phyloP scores from a whole-genome alignment of 768 basidiomycete genomes.

The Strobilomyces echinocephalus region DNA sequence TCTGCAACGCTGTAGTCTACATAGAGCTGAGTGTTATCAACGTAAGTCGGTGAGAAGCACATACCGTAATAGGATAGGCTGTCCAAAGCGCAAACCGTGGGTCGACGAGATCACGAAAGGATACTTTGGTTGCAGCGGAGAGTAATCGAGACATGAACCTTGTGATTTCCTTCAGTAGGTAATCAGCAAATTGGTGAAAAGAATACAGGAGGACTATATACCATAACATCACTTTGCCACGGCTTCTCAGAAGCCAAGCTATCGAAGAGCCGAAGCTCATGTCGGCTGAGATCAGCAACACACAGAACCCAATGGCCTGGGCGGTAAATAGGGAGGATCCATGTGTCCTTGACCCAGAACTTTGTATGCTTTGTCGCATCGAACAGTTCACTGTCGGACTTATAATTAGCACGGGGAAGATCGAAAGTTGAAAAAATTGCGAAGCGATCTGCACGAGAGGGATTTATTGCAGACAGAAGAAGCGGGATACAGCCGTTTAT shows the following conservation, averaged over 20 bases:
- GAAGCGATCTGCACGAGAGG: neutral
- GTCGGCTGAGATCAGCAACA: neutral
- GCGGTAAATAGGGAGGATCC: neutral
- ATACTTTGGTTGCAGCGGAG: neutral
- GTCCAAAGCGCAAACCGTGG: neutral
- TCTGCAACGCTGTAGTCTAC: too few relatives aligned
- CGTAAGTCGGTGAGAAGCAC: neutral
- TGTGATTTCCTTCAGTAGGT: neutral
- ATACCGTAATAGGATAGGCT: neutral
- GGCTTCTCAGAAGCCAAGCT: neutral
- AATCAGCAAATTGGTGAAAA: neutral
- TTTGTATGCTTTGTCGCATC: neutral
- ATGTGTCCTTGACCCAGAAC: slow-evolving; percentile 27
- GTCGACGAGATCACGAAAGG: neutral
- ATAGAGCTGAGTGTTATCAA: too few relatives aligned
- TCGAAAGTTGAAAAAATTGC: neutral
- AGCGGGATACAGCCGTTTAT: neutral
- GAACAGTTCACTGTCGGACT: neutral
- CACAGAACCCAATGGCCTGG: slow-evolving; percentile 1
- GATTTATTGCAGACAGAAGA: neutral
- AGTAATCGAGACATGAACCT: neutral
- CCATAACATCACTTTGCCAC: neutral
- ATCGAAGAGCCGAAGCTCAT: neutral
- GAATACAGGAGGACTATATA: neutral
- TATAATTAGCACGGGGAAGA: neutral